Base-by-base conservation (phyloP, 176 grass and related monocot genomes). In the Thinopyrum elongatum region DNA sequence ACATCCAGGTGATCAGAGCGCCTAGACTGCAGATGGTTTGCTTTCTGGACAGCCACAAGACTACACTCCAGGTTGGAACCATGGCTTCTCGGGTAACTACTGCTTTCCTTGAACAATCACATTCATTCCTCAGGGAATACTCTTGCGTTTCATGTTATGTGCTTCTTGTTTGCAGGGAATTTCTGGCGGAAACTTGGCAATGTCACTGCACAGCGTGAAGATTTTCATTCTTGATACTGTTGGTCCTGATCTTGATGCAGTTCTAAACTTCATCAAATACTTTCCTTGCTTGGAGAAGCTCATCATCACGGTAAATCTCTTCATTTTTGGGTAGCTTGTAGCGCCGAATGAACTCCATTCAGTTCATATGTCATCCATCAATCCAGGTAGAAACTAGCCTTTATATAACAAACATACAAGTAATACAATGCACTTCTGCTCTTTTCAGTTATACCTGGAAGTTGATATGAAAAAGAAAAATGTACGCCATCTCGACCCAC, bases 221-320 rank as follows among this genome's bases (percentile, higher is more conserved):
- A 21, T 77, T 64, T 65, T 80, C 5, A 6, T 65, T 64, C 59
- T 65, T 44, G 29, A 77, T 4, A 34, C 75, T 34, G 16, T 8
- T 77, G 75, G 49, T 7, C 75, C 75, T 35, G 30, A 77, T 77
- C 29, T 29, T 42, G 72, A 53, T 27, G 72, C 46, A 0, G 59
- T 79, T 38, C 3, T 38, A 0, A 16, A 31, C 41, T 65, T 65
- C 39, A 16, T 85, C 8, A 77, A 27, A 7, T 85, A 14, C 17
- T 76, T 76, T 22, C 82, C 71, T 62, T 49, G 36, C 57, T 64
- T 65, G 58, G 11, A 76, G 71, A 84, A 85, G 11, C 14, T 77
- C 3, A 34, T 66, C 30, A 36, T 77, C 39, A 35, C 16, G 14
- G 72, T 85, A n/a, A 77, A 1, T 47, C 27, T 15, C 19, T 41